phyloP scores from a whole-genome alignment of 202 grass and related monocot species.

The Zoysia matrella region DNA sequence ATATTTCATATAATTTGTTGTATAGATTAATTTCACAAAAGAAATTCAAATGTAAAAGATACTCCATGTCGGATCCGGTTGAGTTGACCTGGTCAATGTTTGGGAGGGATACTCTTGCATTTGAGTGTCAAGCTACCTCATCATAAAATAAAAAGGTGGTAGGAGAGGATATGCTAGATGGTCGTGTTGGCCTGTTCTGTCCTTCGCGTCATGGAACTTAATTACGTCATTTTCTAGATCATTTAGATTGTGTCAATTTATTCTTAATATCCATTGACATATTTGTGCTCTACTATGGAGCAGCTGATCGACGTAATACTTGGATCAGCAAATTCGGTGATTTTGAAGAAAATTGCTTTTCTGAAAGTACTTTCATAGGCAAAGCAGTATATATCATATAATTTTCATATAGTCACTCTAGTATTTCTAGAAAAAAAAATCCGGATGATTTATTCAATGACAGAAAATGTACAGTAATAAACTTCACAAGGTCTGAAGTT shows the following conservation, averaged over 20 bases:
- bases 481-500: too few species aligned
- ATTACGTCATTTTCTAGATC: background rate
- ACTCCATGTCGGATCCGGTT: background rate
- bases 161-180: constrained; percentile 1
- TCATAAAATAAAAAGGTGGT: background rate
- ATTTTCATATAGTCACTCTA: too few species aligned
- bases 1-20: background rate
- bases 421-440: too few species aligned
- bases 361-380: too few species aligned
- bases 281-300: background rate
- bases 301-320: background rate
- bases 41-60: background rate
- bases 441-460: too few species aligned
- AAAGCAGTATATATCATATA: too few species aligned
- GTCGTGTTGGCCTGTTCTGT: constrained; percentile 21
- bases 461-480: too few species aligned
- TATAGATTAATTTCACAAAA: background rate
- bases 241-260: background rate
- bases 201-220: background rate
- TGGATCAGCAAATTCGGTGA: background rate
- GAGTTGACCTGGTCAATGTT: constrained; percentile 6
- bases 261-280: background rate
- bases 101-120: background rate
- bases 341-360: too few species aligned
- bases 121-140: constrained; percentile 5